A percentile compares a stretch with the other conserved stretches of the same genome.
Conservation (phyloP, 768 basidiomycete species). For the Rhodotorula paludigena region DNA sequence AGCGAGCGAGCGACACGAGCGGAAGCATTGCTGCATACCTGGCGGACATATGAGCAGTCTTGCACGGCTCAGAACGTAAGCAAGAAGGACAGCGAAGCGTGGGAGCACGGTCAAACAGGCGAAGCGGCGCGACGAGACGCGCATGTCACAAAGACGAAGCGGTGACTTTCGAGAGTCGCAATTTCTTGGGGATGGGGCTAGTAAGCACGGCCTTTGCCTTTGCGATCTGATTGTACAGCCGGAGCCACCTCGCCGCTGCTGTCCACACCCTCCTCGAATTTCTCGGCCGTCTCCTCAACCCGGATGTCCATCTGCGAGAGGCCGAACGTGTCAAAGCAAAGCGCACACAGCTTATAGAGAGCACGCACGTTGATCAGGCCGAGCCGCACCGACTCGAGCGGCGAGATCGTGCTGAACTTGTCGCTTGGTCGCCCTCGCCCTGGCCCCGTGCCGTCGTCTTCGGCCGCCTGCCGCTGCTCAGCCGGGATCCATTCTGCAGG, state of each 20-base stretch:
- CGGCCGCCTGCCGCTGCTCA: conserved; percentile 9
- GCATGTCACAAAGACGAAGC: no score
- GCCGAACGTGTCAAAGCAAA: rapidly evolving
- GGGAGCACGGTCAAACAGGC: background rate
- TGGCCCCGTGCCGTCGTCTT: conserved; percentile 1
- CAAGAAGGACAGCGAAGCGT: background rate
- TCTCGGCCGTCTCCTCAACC: conserved; percentile 29
- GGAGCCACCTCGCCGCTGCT: conserved; percentile 17
- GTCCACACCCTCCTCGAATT: conserved; percentile 7
- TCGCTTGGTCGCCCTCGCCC: background rate
- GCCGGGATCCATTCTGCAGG: conserved; percentile 25
- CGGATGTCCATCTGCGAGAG: conserved; percentile 23
- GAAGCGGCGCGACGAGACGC: background rate
- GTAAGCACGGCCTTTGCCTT: conserved; percentile 26
- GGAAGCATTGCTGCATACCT: background rate
- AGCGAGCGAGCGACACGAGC: background rate
- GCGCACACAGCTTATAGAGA: no score
- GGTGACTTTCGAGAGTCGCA: no score
- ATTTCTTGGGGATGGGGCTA: no score
- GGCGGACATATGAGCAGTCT: background rate
- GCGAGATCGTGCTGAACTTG: conserved; percentile 21
- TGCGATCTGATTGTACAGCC: conserved; percentile 1
- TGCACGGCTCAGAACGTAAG: background rate
- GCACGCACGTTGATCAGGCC: conserved; percentile 35
- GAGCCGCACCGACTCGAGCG: conserved; percentile 12